phyloP scores from a whole-genome alignment of 306 rosid genomes.

The Cyamopsis tetragonoloba region DNA sequence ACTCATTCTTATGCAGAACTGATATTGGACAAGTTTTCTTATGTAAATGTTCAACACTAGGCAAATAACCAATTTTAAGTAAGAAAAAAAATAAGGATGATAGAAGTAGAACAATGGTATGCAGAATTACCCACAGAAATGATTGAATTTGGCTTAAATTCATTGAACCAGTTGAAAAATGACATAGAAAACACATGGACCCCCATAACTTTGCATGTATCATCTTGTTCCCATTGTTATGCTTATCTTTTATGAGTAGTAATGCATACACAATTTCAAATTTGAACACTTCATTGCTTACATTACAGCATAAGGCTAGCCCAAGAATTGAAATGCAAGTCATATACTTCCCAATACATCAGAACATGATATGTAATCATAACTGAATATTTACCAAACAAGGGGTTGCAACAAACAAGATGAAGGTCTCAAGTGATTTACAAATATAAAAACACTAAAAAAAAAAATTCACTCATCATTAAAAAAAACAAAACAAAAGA shows the following conservation, averaged over 20 bases:
- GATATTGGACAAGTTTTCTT: neutral
- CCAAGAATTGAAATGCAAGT: neutral
- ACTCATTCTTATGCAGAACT: neutral
- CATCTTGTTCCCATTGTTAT: neutral
- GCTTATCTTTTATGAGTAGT: neutral
- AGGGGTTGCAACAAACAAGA: neutral
- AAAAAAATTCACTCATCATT: neutral
- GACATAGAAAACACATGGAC: neutral
- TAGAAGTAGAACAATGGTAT: neutral
- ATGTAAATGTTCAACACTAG: neutral
- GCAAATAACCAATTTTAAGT: neutral
- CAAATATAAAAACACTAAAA: neutral
- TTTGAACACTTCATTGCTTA: neutral
- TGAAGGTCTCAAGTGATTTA: neutral
- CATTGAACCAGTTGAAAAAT: neutral
- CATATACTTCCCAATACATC: neutral
- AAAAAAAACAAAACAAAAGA: neutral
- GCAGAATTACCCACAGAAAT: neutral
- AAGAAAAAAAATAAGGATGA: neutral
- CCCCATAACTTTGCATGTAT: neutral
- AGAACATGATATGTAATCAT: neutral
- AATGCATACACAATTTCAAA: neutral
- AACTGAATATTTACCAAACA: neutral
- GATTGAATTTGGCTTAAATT: slow-evolving; percentile 1
- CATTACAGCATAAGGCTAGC: neutral